Base-by-base conservation (phyloP, 129 eudicot species). In the Saussurea involucrata region DNA sequence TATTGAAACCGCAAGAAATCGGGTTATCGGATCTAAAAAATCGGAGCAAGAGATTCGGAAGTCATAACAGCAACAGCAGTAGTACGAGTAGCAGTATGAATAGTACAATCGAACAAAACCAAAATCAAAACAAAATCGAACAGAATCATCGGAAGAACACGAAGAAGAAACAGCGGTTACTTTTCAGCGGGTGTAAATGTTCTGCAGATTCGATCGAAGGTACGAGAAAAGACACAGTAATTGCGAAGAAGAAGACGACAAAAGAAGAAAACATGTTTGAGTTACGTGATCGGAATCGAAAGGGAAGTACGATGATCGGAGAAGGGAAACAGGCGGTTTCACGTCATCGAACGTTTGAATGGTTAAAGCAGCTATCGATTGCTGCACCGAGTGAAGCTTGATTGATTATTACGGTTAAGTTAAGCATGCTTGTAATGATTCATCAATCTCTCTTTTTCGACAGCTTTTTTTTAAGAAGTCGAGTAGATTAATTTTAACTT, bases 271-370 rank as follows among this genome's bases (percentile, higher is more conserved):
- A 22, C 44, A 36, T 57, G 68, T 20, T 60, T 17, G 24, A 69
- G 18, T 21, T 63, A 40, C 29, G 5, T 13, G 53, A 72, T n/a
- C n/a, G n/a, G 42, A 55, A 72, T 53, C 32, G 73, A 24, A n/a
- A 65, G 5, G 77, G 12, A 36, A 77, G 82, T 25, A 20, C 37
- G 22, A 53, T 53, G 76, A 55, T 70, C 67, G 78, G 71, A 66
- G 78, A 76, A 66, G 82, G 85, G 61, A 92, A 86, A 82, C 86
- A 84, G 70, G 76, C 81, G 49, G 53, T 79, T 79, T 91, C 98
- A 69, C 97, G 90, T 81, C 86, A 85, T 81, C 93, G 99, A 42
- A 95, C 99, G 84, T 95, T 88, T 84, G 99, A 95, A 81, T 95
- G 99, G 99, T 73, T 95, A 81, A 95, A 82, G 90, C 96, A 92